Percentiles rank a stretch among this genome's conserved stretches.
Conservation (phyloP, 805 yeast species). For the Yarrowia phangngaensis region DNA sequence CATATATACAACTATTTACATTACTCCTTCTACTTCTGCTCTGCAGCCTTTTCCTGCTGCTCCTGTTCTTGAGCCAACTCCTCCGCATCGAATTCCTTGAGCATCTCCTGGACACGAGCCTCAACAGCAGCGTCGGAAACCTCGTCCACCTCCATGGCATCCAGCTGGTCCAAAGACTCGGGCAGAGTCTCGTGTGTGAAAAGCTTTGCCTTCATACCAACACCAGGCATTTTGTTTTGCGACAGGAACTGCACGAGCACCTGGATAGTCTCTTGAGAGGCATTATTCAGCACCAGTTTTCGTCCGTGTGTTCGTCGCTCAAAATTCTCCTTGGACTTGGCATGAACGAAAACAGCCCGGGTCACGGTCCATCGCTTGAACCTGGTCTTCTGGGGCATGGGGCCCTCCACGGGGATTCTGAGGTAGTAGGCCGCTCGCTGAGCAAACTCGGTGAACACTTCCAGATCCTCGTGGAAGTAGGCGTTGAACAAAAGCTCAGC, state of each 20-base stretch:
- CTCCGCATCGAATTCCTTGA: conserved; percentile 27
- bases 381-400: conserved; percentile 62
- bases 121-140: conserved; percentile 6
- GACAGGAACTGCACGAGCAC: conserved; percentile 43
- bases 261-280: conserved; percentile 80
- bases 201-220: conserved; percentile 73
- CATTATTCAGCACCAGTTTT: conserved; percentile 70
- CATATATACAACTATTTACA: conserved; percentile 23
- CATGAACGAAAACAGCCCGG: conserved; percentile 88
- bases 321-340: conserved; percentile 91
- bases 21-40: conserved; percentile 21
- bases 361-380: conserved; percentile 91
- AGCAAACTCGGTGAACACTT: conserved; percentile 78
- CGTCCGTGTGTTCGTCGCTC: conserved; percentile 82
- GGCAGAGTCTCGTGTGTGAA: conserved; percentile 50
- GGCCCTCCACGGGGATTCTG: conserved; percentile 80
- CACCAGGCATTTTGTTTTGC: conserved; percentile 36
- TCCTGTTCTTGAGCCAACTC: conserved; percentile 6
- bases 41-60: background rate
- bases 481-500: conserved; percentile 32
- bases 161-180: conserved; percentile 45
- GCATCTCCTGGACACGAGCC: conserved; percentile 23
- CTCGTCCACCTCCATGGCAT: conserved; percentile 33
- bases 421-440: conserved; percentile 85
- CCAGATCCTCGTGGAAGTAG: conserved; percentile 59